phyloP scores from a whole-genome alignment of 306 rosid genomes.

The Gynostemma pentaphyllum region DNA sequence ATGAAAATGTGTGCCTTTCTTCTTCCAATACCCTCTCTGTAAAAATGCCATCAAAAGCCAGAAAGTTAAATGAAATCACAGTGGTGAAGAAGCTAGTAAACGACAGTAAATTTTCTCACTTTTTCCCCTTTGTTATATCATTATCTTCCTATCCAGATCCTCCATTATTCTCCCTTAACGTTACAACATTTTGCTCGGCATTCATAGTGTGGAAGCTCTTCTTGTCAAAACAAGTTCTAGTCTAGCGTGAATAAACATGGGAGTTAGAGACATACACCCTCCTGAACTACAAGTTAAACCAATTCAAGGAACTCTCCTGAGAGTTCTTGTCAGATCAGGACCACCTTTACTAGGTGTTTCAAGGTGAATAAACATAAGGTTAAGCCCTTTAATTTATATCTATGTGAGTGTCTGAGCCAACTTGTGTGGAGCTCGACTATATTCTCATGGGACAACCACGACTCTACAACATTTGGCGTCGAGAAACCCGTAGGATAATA shows the following conservation, averaged over 20 bases:
- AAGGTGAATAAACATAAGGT: neutral
- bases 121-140: no score
- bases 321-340: neutral
- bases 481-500: no score
- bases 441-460: no score
- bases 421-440: no score
- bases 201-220: neutral
- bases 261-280: neutral
- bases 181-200: neutral
- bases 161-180: no score
- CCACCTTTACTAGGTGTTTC: neutral
- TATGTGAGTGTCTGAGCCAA: no score
- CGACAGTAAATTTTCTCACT: no score
- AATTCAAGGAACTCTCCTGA: neutral
- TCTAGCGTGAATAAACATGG: neutral
- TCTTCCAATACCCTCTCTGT: neutral
- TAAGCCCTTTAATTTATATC: no score
- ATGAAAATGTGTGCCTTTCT: neutral
- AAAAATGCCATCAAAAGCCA: neutral
- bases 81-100: no score
- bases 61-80: no score
- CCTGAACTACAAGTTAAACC: neutral
- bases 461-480: no score
- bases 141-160: no score
- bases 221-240: neutral